Conservation (phyloP, 208 protist genomes). For the Tetramitus jugosus region DNA sequence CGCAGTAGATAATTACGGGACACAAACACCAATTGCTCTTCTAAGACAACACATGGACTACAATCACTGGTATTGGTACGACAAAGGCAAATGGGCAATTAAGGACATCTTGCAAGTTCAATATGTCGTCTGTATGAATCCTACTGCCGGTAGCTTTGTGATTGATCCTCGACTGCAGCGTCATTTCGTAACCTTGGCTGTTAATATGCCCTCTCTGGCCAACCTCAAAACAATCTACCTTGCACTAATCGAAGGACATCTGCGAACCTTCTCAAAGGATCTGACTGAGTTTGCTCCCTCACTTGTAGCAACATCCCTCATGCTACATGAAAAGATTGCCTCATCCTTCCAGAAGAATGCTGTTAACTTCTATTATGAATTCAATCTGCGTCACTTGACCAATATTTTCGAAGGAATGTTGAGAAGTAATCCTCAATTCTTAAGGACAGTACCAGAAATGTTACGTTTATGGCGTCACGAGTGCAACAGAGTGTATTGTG, state of each 20-base stretch:
- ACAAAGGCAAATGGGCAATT: conserved; percentile 46
- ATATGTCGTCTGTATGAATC: conserved; percentile 68
- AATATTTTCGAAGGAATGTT: conserved; percentile 55
- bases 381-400: conserved; percentile 67
- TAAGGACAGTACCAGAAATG: conserved; percentile 34
- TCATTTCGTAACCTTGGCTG: conserved; percentile 63
- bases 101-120: conserved; percentile 57
- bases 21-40: conserved; percentile 62
- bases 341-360: conserved; percentile 58
- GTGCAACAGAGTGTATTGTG: conserved; percentile 55
- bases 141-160: conserved; percentile 63
- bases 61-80: conserved; percentile 64
- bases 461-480: conserved; percentile 58
- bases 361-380: conserved; percentile 76
- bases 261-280: conserved; percentile 20
- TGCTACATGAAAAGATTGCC: conserved; percentile 51
- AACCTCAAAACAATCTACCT: conserved; percentile 46
- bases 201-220: conserved; percentile 46
- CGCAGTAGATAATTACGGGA: conserved; percentile 69
- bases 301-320: conserved; percentile 53
- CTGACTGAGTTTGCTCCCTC: conserved; percentile 31
- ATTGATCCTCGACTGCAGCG: conserved; percentile 63
- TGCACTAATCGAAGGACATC: conserved; percentile 53
- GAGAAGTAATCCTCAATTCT: conserved; percentile 36
- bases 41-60: conserved; percentile 77